Evolutionary conservation across 2,329 filamentous ascomycete genomes (phyloP), one percentile per base, ranked within the genome.

Genomic region (Trichoderma asperellum): DNA sequence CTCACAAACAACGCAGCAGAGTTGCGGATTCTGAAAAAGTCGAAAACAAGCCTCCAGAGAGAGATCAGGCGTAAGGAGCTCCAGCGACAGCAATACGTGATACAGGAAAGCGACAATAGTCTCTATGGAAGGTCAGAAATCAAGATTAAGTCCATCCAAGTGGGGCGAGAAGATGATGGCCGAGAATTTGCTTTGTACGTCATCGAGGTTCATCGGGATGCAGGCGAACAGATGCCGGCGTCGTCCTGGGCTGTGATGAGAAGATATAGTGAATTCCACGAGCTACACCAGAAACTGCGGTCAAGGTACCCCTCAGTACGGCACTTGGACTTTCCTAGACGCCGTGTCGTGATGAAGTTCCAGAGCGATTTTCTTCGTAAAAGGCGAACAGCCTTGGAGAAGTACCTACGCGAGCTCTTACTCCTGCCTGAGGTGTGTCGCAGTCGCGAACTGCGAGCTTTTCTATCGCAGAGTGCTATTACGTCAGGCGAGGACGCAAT

Each of bases 71-170:
- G 94, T 40, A 99, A 98, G 78, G 95, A 98, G 79, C 87, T 99
- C 76, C 96, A 99, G 78, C 88, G 94, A 64, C 96, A 97, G 79
- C 96, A 99, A 78, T 99, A 99, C 75, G 93, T 97, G 57, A 89
- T 98, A 8, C 96, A 99, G 80, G 96, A 99, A 80, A 97, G 94
- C 76, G 96, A 99, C 78, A 99, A 97, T 79, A 97, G 94, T 78
- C 84, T 99, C 29, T 98, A 97, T 76, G 96, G 96, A 2, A 92
- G 95, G 21, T 95, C 96, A 2, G 93, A 89, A 0, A 89, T 98
- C 74, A 91, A 88, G 74, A 97, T 99, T 77, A 96, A 96, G 76
- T 93, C 92, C 0, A 94, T 97, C 66, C 93, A 97, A 81, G 93
- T 97, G 16, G 95, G 94, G 6, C 91, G 90, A 71, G 96, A 98